Evolutionary conservation across 352 stramenopile species (phyloP).

Genomic region (Pythium dissotocum): DNA sequence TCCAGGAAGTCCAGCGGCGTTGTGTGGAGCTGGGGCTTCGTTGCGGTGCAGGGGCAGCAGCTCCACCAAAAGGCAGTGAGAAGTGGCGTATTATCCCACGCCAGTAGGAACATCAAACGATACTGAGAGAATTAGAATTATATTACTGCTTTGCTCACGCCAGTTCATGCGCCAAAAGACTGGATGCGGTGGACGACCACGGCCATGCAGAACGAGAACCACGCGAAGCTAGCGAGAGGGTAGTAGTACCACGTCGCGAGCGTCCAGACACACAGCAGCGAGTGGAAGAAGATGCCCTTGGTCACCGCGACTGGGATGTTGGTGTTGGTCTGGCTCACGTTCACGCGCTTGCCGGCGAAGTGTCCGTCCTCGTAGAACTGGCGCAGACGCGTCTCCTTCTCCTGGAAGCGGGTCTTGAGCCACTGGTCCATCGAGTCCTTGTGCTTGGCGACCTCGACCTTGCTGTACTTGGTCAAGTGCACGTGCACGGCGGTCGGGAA

Average conservation of each 20-base stretch:
- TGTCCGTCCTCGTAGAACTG: constrained; percentile 54
- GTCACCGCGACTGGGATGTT: constrained; percentile 19
- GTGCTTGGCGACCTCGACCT: constrained; percentile 39
- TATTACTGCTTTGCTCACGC: constrained; percentile 21
- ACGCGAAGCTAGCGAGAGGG: constrained; percentile 35
- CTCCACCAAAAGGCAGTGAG: constrained; percentile 43
- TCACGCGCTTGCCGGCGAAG: constrained; percentile 22
- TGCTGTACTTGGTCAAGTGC: constrained; percentile 61
- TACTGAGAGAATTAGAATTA: neutral
- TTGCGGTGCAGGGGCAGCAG: constrained; percentile 36
- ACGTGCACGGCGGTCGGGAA: constrained; percentile 76
- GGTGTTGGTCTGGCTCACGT: constrained; percentile 35
- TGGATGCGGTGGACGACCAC: constrained; percentile 51
- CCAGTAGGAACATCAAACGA: neutral
- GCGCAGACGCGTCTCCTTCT: constrained; percentile 69
- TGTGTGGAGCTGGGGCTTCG: constrained; percentile 59
- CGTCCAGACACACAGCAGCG: constrained; percentile 35
- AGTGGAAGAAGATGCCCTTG: constrained; percentile 45
- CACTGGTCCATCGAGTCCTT: constrained; percentile 55
- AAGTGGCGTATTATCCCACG: constrained; percentile 34
- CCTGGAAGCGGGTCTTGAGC: constrained; percentile 66
- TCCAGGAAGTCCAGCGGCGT: constrained; percentile 45
- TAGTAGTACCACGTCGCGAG: constrained; percentile 34
- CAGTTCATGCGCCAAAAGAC: constrained; percentile 40
- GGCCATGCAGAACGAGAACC: constrained; percentile 44